phyloP scores from a whole-genome alignment of 306 rosid genomes.

The Acacia confusa region DNA sequence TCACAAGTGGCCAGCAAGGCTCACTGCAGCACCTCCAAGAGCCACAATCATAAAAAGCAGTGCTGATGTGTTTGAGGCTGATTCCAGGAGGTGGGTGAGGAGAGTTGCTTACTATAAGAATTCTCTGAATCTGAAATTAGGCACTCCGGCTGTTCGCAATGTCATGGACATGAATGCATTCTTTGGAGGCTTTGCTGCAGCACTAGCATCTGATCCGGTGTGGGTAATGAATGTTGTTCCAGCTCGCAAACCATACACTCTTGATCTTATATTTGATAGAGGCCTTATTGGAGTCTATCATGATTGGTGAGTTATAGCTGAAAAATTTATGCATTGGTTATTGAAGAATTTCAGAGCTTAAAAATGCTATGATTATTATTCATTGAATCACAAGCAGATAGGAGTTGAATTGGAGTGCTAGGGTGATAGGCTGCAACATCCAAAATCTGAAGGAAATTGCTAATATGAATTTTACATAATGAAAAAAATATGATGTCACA shows the following conservation, averaged over 20 bases:
- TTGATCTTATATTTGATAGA: conserved; percentile 76
- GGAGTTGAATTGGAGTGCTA: background rate
- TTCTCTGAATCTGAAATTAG: conserved; percentile 76
- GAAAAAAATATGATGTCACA: background rate
- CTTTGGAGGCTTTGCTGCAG: conserved; percentile 98
- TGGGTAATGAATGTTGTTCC: conserved; percentile 99
- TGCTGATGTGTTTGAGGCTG: conserved; percentile 83
- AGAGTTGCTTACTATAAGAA: conserved; percentile 75
- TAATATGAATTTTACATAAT: background rate
- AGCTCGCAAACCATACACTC: conserved; percentile 69
- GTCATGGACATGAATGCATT: conserved; percentile 97
- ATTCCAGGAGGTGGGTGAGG: conserved; percentile 85
- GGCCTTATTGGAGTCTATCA: conserved; percentile 94
- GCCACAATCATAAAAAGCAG: conserved; percentile 66
- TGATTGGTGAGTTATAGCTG: conserved; percentile 71
- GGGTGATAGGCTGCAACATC: background rate
- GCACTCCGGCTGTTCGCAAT: conserved; percentile 85
- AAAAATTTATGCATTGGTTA: background rate
- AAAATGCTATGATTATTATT: background rate
- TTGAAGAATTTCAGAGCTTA: background rate
- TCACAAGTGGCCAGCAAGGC: conserved; percentile 91
- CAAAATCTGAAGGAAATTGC: background rate
- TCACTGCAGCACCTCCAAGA: conserved; percentile 65
- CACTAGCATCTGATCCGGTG: conserved; percentile 73
- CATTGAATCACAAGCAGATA: background rate